Percentiles rank a stretch among this genome's conserved stretches.
Conservation (phyloP, 1,284 basidiomycete genomes). For the Pseudozyma pruni region DNA sequence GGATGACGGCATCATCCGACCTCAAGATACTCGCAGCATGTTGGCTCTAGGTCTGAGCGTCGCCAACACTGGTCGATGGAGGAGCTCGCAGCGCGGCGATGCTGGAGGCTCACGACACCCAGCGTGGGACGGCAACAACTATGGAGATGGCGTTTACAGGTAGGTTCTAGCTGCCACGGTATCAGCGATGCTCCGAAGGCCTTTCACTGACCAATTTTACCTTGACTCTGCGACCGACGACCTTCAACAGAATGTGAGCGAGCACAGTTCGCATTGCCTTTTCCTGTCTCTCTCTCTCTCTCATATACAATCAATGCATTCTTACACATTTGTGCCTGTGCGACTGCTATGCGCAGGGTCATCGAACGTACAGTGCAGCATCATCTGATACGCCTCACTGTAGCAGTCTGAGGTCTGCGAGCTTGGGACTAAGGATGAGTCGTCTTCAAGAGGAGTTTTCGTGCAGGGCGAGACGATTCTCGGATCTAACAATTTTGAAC, state of each 20-base stretch:
- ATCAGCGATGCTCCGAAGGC: neutral
- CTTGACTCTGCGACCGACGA: neutral
- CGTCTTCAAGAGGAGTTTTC: no score
- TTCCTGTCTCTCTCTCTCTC: no score
- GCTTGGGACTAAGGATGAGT: no score
- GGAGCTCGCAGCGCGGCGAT: conserved; percentile 44
- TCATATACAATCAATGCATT: neutral
- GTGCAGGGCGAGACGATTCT: no score
- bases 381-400: no score
- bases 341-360: no score
- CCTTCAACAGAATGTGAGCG: conserved; percentile 7
- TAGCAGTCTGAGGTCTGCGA: no score
- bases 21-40: conserved; percentile 87
- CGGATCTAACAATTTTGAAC: conserved; percentile 8
- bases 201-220: neutral
- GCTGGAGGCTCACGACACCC: conserved; percentile 48
- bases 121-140: conserved; percentile 61
- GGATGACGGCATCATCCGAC: conserved; percentile 94
- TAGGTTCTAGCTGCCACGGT: conserved; percentile 1
- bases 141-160: conserved; percentile 53
- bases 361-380: no score
- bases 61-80: conserved; percentile 69
- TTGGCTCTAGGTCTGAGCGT: conserved; percentile 85
- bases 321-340: no score
- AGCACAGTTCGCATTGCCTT: neutral